Conservation (phyloP, 768 basidiomycete species). For the Lentinula sp. region DNA sequence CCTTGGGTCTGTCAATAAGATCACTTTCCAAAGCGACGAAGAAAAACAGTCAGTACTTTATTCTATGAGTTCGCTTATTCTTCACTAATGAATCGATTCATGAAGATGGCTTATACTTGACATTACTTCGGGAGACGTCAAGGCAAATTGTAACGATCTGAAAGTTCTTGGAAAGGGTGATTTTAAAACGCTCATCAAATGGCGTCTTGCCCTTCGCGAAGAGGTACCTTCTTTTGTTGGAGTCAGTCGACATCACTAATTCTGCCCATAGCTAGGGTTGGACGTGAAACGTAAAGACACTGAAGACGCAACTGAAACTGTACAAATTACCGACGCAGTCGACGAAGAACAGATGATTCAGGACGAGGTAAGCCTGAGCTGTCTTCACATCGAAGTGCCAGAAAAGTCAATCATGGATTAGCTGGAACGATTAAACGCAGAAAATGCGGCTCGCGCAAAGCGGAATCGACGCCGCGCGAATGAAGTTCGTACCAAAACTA, state of each 20-base stretch:
- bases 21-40: constrained; percentile 74
- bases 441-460: constrained; percentile 66
- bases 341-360: constrained; percentile 89
- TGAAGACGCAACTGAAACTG: constrained; percentile 70
- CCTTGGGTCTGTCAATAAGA: constrained; percentile 73
- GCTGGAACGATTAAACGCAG: constrained; percentile 80
- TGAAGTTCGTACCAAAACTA: constrained; percentile 80
- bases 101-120: constrained; percentile 67
- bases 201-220: constrained; percentile 82
- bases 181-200: constrained; percentile 89
- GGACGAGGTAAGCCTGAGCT: constrained; percentile 59
- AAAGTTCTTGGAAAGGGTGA: constrained; percentile 98
- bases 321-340: constrained; percentile 58
- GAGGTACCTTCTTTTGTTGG: constrained; percentile 46
- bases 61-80: constrained; percentile 9
- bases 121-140: constrained; percentile 74
- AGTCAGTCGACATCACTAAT: neutral
- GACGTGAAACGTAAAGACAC: constrained; percentile 72
- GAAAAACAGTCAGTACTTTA: constrained; percentile 60
- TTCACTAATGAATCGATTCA: neutral
- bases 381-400: neutral
- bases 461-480: constrained; percentile 81
- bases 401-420: constrained; percentile 24
- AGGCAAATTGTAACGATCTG: constrained; percentile 82
- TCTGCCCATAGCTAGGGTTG: constrained; percentile 58